These are phyloP conservation scores for Rosa hybrid DNA, from an alignment of 331 rosid genomes.

Conservation along the genomic window DNA sequence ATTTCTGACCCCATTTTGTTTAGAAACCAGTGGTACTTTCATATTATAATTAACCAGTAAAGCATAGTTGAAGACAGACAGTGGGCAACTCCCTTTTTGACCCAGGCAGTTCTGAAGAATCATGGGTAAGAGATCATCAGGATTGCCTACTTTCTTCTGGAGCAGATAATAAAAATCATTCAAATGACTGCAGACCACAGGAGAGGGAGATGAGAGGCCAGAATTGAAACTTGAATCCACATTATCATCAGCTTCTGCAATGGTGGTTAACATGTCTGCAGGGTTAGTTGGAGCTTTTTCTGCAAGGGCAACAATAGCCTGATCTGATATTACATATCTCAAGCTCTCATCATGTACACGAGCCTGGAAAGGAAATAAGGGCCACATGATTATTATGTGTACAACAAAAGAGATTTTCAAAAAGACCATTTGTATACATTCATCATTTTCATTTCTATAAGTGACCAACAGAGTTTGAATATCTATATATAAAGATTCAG, in stretches of 20 bases:
- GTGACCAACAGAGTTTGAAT: not conserved
- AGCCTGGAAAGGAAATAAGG: constrained; percentile 68
- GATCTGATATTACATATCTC: constrained; percentile 83
- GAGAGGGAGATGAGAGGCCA: constrained; percentile 62
- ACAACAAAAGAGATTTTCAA: not conserved
- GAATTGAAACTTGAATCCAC: constrained; percentile 49
- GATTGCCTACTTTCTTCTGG: constrained; percentile 45
- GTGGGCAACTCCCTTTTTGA: constrained; percentile 76
- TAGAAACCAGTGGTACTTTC: constrained; percentile 50
- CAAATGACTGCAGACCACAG: constrained; percentile 74
- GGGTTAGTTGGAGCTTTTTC: constrained; percentile 44
- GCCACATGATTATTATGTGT: constrained; percentile 17
- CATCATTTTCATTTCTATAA: not conserved
- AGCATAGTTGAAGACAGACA: constrained; percentile 74
- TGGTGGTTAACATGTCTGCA: constrained; percentile 45
- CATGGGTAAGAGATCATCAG: constrained; percentile 50
- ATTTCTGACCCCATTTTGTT: constrained; percentile 44
- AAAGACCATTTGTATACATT: not conserved
- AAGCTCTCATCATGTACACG: constrained; percentile 93
- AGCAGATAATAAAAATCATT: constrained; percentile 62
- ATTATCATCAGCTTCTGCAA: constrained; percentile 62
- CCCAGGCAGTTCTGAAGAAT: constrained; percentile 86
- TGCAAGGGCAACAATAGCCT: constrained; percentile 76
- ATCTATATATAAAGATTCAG: too few relatives aligned
- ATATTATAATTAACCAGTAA: constrained; percentile 56